phyloP scores from a whole-genome alignment of 78 protist species.

The Dictyostelium citrinum region DNA sequence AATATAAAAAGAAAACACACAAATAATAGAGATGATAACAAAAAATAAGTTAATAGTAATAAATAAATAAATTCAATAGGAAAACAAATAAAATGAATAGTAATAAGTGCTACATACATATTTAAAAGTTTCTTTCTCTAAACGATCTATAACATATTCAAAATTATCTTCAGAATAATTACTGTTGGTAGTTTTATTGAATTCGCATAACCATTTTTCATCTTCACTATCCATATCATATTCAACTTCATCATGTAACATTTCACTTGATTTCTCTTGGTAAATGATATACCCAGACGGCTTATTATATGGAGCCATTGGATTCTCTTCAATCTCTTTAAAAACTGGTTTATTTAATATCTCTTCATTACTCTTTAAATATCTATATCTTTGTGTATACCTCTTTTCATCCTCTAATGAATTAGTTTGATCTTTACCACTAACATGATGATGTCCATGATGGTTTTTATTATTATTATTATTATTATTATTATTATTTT shows the following conservation, averaged over 20 bases:
- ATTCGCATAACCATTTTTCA: slow-evolving; percentile 47
- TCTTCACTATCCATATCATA: slow-evolving; percentile 83
- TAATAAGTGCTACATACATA: slow-evolving; percentile 22
- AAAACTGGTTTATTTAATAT: slow-evolving; percentile 16
- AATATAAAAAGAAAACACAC: not conserved
- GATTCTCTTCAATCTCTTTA: slow-evolving; percentile 21
- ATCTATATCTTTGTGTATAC: slow-evolving; percentile 45
- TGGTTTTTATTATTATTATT: not conserved
- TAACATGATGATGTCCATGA: not conserved
- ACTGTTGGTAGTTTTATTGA: not conserved
- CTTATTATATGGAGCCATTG: slow-evolving; percentile 24
- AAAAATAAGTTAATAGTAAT: too few relatives aligned
- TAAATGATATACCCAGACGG: slow-evolving; percentile 38
- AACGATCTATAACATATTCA: slow-evolving; percentile 75
- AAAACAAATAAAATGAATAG: not conserved
- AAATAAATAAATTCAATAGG: too few relatives aligned
- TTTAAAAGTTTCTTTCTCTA: slow-evolving; percentile 81
- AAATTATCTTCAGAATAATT: slow-evolving; percentile 63
- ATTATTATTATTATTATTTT: not conserved
- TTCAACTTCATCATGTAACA: slow-evolving; percentile 20
- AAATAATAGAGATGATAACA: too few relatives aligned
- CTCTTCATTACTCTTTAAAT: slow-evolving; percentile 24
- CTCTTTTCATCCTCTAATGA: slow-evolving; percentile 28
- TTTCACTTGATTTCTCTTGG: slow-evolving; percentile 42
- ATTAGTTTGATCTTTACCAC: slow-evolving; percentile 1